phyloP scores from a whole-genome alignment of 768 basidiomycete genomes.

The Tulasnella sp. region DNA sequence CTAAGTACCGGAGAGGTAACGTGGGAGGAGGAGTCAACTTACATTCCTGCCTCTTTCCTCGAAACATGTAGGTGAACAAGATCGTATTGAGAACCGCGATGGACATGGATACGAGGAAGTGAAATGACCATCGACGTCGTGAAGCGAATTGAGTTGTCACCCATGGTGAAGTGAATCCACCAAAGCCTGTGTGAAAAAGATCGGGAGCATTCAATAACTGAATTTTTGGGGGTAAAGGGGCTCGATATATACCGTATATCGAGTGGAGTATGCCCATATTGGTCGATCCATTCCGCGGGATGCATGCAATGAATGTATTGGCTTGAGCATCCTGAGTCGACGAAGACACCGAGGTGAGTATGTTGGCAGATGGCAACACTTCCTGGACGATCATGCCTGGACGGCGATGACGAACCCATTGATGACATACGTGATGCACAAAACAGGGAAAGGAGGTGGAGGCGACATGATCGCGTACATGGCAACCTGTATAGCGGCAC shows the following conservation, averaged over 20 bases:
- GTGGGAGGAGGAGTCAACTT: not conserved
- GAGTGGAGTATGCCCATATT: slow-evolving; percentile 37
- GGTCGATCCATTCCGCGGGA: slow-evolving; percentile 31
- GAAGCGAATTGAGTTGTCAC: slow-evolving; percentile 74
- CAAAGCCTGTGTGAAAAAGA: slow-evolving; percentile 23
- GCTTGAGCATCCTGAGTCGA: slow-evolving; percentile 36
- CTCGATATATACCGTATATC: slow-evolving; percentile 32
- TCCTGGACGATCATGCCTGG: slow-evolving; percentile 30
- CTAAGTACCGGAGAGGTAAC: too few species aligned
- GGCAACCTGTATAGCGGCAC: slow-evolving; percentile 31
- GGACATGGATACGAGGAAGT: slow-evolving; percentile 61
- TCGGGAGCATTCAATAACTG: not conserved
- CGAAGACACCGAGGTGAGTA: not conserved
- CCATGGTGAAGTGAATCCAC: slow-evolving; percentile 47
- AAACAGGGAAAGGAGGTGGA: slow-evolving; percentile 37
- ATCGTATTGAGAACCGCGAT: slow-evolving; percentile 49
- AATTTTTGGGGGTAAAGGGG: not conserved
- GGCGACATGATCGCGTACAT: slow-evolving; percentile 32
- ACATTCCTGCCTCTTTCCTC: slow-evolving; percentile 30
- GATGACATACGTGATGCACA: slow-evolving; percentile 34
- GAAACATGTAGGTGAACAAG: slow-evolving; percentile 48
- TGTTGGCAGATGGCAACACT: not conserved
- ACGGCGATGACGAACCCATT: slow-evolving; percentile 39
- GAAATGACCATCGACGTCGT: slow-evolving; percentile 58
- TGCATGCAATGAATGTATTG: slow-evolving; percentile 36